Base-by-base conservation (phyloP, 2,329 filamentous ascomycete species). In the Penicillium sp. region DNA sequence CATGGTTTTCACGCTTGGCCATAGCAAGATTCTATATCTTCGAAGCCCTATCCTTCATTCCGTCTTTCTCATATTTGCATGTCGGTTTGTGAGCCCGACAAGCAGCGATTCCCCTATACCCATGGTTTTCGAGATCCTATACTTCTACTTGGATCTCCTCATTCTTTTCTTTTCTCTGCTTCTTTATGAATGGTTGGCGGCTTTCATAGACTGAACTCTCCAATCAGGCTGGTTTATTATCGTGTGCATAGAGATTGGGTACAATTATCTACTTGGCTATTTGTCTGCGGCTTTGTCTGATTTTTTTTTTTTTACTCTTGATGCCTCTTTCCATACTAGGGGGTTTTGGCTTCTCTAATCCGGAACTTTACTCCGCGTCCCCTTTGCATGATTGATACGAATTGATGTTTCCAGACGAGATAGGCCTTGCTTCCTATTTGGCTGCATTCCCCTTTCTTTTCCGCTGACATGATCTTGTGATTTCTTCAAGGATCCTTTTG, bases 1-100 rank as follows among this genome's bases (percentile, higher is more conserved):
- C 53, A 62, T 15, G 53, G 56, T 31, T 67, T 63, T 41, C 58
- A 64, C 36, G 34, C 46, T 21, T 67, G 64, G 64, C 54, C 57
- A 19, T 65, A 47, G 55, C 37, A 14, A 11, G 2, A n/a, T n/a
- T n/a, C n/a, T n/a, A n/a, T n/a, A n/a, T n/a, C n/a, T n/a, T n/a
- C n/a, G n/a, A n/a, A n/a, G n/a, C n/a, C n/a, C n/a, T n/a, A n/a
- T n/a, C n/a, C n/a, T n/a, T n/a, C n/a, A n/a, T n/a, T n/a, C n/a
- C n/a, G n/a, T n/a, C n/a, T n/a, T n/a, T n/a, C n/a, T n/a, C n/a
- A n/a, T n/a, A n/a, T n/a, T n/a, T n/a, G n/a, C n/a, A n/a, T n/a
- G n/a, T n/a, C n/a, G n/a, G n/a, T n/a, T n/a, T n/a, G n/a, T 11
- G 21, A 7, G 11, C 21, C 21, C 21, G 11, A 7, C 21, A 23